Conservation (phyloP, 805 yeast species). For the Kazachstania taianensis region DNA sequence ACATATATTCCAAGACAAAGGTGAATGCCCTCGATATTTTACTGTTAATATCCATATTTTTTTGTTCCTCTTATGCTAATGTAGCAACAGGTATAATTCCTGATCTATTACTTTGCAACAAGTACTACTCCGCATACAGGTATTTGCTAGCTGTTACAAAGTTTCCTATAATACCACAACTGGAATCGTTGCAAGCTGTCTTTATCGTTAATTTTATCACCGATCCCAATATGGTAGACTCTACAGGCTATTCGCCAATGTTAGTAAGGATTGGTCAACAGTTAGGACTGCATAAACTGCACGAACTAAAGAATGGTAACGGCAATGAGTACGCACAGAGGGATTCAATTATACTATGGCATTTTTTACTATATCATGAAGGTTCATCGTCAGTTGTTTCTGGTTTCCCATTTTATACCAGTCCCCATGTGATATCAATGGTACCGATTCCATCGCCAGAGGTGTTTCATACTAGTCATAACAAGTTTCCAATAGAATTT, state of each 20-base stretch:
- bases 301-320: not conserved
- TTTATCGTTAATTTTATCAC: constrained; percentile 18
- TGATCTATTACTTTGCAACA: constrained; percentile 16
- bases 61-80: constrained; percentile 18
- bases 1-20: constrained; percentile 1
- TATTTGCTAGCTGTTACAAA: constrained; percentile 11
- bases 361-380: constrained; percentile 19
- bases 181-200: constrained; percentile 19
- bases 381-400: constrained; percentile 26
- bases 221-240: constrained; percentile 25
- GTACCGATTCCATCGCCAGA: constrained; percentile 8
- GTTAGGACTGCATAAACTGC: constrained; percentile 13
- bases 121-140: constrained; percentile 17
- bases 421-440: constrained; percentile 8
- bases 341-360: constrained; percentile 14
- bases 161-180: constrained; percentile 16
- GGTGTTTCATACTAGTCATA: not conserved
- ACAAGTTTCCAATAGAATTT: constrained; percentile 11
- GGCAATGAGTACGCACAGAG: not conserved
- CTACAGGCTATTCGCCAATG: constrained; percentile 19
- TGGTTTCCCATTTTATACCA: constrained; percentile 19
- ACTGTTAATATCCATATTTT: constrained; percentile 16
- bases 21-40: constrained; percentile 9
- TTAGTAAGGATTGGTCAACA: constrained; percentile 22
- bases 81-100: constrained; percentile 20